Evolutionary conservation across 2,329 filamentous ascomycete genomes (phyloP).

Genomic region (Talaromyces amestolkiae): DNA sequence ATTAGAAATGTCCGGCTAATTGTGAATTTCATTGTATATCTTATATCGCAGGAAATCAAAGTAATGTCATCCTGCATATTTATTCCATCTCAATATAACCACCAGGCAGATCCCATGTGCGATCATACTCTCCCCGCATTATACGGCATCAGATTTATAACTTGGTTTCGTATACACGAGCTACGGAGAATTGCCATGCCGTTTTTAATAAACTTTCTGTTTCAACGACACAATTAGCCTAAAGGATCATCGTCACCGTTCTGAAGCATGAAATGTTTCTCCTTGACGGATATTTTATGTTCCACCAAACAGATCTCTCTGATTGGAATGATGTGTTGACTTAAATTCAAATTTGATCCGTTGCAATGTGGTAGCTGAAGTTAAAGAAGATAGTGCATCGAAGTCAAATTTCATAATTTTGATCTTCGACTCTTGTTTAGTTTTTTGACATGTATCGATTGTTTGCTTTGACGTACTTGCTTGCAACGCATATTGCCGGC

Average conservation of each 20-base stretch:
- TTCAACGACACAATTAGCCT: neutral
- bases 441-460: neutral
- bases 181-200: neutral
- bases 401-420: neutral
- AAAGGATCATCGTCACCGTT: neutral
- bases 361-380: neutral
- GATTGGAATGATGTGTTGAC: neutral
- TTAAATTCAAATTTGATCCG: neutral
- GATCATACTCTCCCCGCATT: neutral
- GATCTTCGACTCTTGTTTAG: neutral
- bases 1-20: neutral
- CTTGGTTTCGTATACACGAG: neutral
- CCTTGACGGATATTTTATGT: neutral
- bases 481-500: neutral
- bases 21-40: neutral
- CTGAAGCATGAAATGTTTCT: neutral
- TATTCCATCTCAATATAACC: neutral
- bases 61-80: neutral
- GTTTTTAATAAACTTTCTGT: neutral
- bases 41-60: neutral
- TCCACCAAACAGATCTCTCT: conserved; percentile 1
- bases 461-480: neutral
- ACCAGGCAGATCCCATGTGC: neutral
- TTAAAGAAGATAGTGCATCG: neutral
- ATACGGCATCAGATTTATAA: neutral